Percentiles rank a stretch among this genome's conserved stretches.
Conservation (phyloP, 2,329 filamentous ascomycete genomes). For the Albophoma yamanashiensis region DNA sequence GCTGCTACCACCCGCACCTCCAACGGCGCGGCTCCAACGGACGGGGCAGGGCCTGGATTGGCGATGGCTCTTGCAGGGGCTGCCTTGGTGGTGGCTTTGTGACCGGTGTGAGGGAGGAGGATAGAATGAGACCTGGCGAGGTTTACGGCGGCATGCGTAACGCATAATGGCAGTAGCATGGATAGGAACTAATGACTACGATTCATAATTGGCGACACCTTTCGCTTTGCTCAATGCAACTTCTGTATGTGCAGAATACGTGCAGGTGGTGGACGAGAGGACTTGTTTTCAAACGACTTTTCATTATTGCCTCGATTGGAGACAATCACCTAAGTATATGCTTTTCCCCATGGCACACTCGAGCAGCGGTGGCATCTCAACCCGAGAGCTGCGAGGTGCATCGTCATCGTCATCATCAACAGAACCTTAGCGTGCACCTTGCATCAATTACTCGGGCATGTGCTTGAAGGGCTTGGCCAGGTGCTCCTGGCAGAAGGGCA, state of each 20-base stretch:
- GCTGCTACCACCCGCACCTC: background rate
- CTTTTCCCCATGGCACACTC: background rate
- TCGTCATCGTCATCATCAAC: background rate
- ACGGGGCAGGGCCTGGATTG: slow-evolving; percentile 11
- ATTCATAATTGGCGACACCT: background rate
- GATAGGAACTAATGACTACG: background rate
- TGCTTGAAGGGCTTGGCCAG: slow-evolving; percentile 51
- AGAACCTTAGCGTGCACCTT: background rate
- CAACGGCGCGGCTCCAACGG: slow-evolving; percentile 14
- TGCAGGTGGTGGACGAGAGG: background rate
- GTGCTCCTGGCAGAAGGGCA: slow-evolving; percentile 59
- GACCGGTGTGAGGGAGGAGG: background rate
- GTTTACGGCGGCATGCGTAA: background rate
- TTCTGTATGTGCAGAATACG: background rate
- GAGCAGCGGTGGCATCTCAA: background rate
- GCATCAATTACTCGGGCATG: slow-evolving; percentile 45
- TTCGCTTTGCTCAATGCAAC: background rate
- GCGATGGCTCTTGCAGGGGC: slow-evolving; percentile 16
- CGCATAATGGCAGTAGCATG: background rate
- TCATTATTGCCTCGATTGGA: background rate
- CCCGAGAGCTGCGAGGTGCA: background rate
- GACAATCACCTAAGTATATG: background rate
- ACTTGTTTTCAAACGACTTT: background rate
- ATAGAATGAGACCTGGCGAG: background rate
- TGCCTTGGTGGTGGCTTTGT: slow-evolving; percentile 15